These are phyloP conservation scores for Aspergillus leporis DNA, from an alignment of 495 filamentous ascomycete genomes.

Conservation along the genomic window DNA sequence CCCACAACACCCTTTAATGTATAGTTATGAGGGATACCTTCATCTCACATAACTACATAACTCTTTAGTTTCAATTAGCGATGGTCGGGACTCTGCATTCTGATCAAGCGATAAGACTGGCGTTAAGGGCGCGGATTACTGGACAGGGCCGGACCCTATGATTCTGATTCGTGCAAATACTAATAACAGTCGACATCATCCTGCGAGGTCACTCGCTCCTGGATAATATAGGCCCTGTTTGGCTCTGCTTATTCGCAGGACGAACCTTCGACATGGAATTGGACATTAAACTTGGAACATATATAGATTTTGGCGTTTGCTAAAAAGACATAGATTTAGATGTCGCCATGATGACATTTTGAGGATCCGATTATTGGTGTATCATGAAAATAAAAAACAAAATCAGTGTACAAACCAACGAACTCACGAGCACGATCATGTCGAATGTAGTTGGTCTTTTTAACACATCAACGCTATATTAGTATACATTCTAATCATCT, in stretches of 20 bases:
- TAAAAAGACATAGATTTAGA: conserved; percentile 1
- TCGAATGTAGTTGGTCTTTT: too few relatives aligned
- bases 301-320: not conserved
- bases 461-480: not conserved
- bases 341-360: not conserved
- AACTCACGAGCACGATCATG: too few relatives aligned
- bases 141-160: conserved; percentile 8
- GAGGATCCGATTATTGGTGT: not conserved
- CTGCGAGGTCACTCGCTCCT: not conserved
- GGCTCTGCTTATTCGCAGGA: not conserved
- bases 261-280: not conserved
- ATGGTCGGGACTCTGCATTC: conserved; percentile 2
- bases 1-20: not conserved
- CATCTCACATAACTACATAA: not conserved
- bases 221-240: too few relatives aligned
- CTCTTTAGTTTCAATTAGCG: conserved; percentile 3
- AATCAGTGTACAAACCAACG: not conserved
- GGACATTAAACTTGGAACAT: not conserved
- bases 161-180: conserved; percentile 7
- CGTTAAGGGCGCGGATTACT: conserved; percentile 1
- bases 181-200: conserved; percentile 4
- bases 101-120: not conserved
- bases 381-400: not conserved
- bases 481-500: not conserved
- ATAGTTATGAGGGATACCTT: not conserved